Base-by-base conservation (phyloP, 2,329 filamentous ascomycete species). In the Clarireedia monteithiana region DNA sequence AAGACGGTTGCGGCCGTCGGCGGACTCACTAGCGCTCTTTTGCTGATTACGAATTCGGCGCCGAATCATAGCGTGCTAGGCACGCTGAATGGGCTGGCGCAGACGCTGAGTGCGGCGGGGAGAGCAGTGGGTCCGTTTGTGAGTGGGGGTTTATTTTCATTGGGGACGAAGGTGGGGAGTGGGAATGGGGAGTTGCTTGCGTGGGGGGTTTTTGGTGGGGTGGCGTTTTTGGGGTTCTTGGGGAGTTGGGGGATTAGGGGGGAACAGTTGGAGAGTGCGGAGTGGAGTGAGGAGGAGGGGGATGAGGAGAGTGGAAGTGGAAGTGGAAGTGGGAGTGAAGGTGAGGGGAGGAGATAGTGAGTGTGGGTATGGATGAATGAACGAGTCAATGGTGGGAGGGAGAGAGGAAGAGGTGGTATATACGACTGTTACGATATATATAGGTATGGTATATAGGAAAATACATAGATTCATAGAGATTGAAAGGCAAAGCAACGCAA, bases 21-120 rank as follows among this genome's bases (percentile, higher is more conserved):
- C 6, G 92, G 92, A 0, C 70, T 99, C 58, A 95, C 91, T 2
- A 91, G 89, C 66, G 90, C 92, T 2, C 82, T 96, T 72, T 77
- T 96, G 89, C 97, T 0, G 88, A 91, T 99, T 62, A 97, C 91
- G 39, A 99, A 99, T 66, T 95, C 89, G 1, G 89, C 91, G 0
- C 89, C 91, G 0, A 90, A 91, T 6, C 82, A 92, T 69, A 84
- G 87, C 5, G 91, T 89, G 0, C 80, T 99, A 0, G 94, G 94
- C 3, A 91, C 89, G 0, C 78, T 99, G 26, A 96, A 99, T 67
- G 94, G 94, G 9, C 80, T 97, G 34, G 94, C 94, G 0, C 94
- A 99, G 71, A 96, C 91, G 0, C 82, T 99, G 0, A 95, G 90
- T 0, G 94, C 94, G 0, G 89, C 89, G 0, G 94, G 94, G 7